Evolutionary conservation across 768 basidiomycete genomes (phyloP), one percentile per base, ranked within the genome.

Genomic region (Amylocystis lapponica): DNA sequence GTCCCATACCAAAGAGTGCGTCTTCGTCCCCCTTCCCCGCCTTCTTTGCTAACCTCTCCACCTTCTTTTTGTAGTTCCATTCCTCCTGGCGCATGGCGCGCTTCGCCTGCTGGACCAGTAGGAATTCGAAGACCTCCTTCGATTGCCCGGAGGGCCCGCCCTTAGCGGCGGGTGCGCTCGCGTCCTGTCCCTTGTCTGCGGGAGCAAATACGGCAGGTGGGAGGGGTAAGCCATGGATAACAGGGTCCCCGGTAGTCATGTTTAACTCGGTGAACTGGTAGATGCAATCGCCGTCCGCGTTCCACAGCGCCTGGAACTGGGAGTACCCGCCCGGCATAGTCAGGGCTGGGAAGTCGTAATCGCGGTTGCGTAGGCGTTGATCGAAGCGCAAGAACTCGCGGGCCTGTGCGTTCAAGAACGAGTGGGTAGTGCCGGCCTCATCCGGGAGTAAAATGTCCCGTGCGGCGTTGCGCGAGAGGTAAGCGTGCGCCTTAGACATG

Each of bases 321-420:
- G 3, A 13, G 22, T 47, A 47, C 10, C 46, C 46, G 5, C 35
- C 40, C 2, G 40, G 46, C 14, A 42, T 11, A 6, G 13, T 13
- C 17, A 22, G 16, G 12, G n/a, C 8, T 14, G 29, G 8, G 5
- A n/a, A n/a, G 9, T 32, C 36, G 40, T 36, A 37, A 4, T 6
- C 10, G 23, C 40, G 29, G 13, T 14, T 13, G 11, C 46, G 40
- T 2, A 42, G 41, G 20, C 19, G 16, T 11, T 29, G 29, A 31
- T 47, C 46, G 29, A 47, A 23, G 2, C n/a, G 17, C 21, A 42
- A 26, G 17, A 37, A 37, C 17, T 16, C 27, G 3, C 40, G 22
- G 20, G 42, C 27, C 17, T 47, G 46, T 13, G 36, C 36, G 11
- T 22, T 35, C 1, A 31, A n/a, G 29, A 47, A 47, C 8, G 22